phyloP scores from a whole-genome alignment of 1,284 basidiomycete genomes.

The Boletus holoroseus region DNA sequence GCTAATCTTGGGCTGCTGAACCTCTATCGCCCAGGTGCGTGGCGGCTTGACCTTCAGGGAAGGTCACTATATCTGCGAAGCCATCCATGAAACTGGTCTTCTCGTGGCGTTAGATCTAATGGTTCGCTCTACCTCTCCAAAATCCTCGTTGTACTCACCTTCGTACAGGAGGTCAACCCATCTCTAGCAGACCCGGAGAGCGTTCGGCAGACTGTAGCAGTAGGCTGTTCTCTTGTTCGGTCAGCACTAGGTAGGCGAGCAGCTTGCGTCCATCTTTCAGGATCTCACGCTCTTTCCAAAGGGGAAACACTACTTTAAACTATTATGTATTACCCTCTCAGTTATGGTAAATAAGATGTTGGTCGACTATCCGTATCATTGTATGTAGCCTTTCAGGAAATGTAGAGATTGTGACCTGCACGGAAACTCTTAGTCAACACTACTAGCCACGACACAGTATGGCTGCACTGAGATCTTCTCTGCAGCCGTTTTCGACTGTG shows the following conservation, averaged over 20 bases:
- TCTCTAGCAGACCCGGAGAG: constrained; percentile 70
- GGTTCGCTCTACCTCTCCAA: constrained; percentile 43
- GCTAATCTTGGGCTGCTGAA: neutral
- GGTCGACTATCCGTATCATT: neutral
- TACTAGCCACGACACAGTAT: neutral
- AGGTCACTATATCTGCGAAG: constrained; percentile 96
- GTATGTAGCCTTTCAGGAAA: neutral
- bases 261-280: neutral
- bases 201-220: constrained; percentile 84
- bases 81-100: constrained; percentile 88
- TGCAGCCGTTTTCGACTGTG: neutral
- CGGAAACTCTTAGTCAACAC: too few species aligned
- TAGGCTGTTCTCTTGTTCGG: constrained; percentile 90
- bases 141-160: constrained; percentile 1
- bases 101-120: constrained; percentile 90
- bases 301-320: constrained; percentile 30
- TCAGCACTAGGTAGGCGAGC: constrained; percentile 74
- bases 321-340: neutral
- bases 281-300: constrained; percentile 17
- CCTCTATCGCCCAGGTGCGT: constrained; percentile 53
- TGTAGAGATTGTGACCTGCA: neutral
- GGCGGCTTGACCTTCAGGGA: constrained; percentile 97
- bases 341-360: neutral
- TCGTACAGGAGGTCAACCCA: constrained; percentile 88
- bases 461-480: neutral